These are phyloP conservation scores for Ophiostoma pallidulum DNA, from an alignment of 2,329 filamentous ascomycete genomes.

Conservation along the genomic window DNA sequence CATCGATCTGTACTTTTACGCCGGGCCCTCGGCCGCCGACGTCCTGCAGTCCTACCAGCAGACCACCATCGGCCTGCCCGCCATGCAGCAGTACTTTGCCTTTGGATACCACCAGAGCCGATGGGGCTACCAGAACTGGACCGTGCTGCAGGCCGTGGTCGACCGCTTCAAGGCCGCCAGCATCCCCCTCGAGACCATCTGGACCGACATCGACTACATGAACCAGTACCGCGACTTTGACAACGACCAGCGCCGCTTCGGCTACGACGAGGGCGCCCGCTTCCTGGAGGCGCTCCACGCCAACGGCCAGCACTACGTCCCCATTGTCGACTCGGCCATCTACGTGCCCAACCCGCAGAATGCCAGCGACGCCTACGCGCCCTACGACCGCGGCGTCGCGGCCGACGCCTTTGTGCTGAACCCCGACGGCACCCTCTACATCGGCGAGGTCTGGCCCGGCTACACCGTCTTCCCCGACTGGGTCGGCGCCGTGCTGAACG, in stretches of 20 bases:
- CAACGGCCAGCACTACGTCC: constrained; percentile 57
- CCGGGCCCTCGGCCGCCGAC: constrained; percentile 58
- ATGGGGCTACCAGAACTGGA: constrained; percentile 73
- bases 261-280: constrained; percentile 47
- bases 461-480: constrained; percentile 62
- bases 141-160: constrained; percentile 55
- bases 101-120: constrained; percentile 78
- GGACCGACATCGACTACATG: constrained; percentile 67
- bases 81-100: constrained; percentile 73
- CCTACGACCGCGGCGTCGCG: constrained; percentile 53
- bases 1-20: constrained; percentile 72
- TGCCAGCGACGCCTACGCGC: constrained; percentile 52
- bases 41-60: constrained; percentile 60
- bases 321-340: constrained; percentile 62
- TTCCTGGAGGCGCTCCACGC: constrained; percentile 54
- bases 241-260: constrained; percentile 48
- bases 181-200: constrained; percentile 66
- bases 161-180: constrained; percentile 53
- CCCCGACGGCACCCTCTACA: constrained; percentile 45
- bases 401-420: constrained; percentile 46
- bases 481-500: constrained; percentile 48
- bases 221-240: constrained; percentile 52
- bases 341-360: constrained; percentile 67
- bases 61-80: constrained; percentile 56
- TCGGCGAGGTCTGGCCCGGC: constrained; percentile 66